A percentile compares a stretch with the other conserved stretches of the same genome.
phyloP scores from a whole-genome alignment of 495 filamentous ascomycete genomes.

The Xylaria nigripes region DNA sequence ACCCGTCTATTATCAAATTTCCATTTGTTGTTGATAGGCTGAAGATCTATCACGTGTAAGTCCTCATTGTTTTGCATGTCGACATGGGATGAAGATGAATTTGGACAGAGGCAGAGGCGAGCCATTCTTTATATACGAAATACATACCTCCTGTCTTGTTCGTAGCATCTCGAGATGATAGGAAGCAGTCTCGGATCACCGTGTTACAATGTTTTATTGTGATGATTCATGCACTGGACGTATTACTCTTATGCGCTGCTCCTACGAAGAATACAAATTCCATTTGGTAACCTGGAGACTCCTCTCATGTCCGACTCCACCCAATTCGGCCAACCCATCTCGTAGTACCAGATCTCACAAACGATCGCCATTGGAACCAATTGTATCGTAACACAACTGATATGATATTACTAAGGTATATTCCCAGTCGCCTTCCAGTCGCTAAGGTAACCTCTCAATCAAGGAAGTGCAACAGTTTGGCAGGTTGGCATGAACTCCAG shows the following conservation, averaged over 20 bases:
- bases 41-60: neutral
- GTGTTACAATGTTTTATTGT: neutral
- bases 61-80: no score
- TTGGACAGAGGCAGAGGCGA: no score
- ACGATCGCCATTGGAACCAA: neutral
- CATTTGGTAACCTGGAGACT: neutral
- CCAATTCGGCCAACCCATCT: neutral
- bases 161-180: neutral
- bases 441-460: no score
- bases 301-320: neutral
- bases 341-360: neutral
- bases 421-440: no score
- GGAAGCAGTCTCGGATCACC: neutral
- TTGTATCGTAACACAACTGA: no score
- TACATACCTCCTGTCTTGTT: no score
- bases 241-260: neutral
- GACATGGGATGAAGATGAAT: no score
- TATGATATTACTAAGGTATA: no score
- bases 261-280: neutral
- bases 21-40: neutral
- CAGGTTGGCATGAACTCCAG: no score
- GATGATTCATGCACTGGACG: neutral
- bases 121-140: no score
- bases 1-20: neutral
- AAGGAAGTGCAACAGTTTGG: no score